Evolutionary conservation across 352 stramenopile genomes (phyloP).

Genomic region (Phytophthora litchii): DNA sequence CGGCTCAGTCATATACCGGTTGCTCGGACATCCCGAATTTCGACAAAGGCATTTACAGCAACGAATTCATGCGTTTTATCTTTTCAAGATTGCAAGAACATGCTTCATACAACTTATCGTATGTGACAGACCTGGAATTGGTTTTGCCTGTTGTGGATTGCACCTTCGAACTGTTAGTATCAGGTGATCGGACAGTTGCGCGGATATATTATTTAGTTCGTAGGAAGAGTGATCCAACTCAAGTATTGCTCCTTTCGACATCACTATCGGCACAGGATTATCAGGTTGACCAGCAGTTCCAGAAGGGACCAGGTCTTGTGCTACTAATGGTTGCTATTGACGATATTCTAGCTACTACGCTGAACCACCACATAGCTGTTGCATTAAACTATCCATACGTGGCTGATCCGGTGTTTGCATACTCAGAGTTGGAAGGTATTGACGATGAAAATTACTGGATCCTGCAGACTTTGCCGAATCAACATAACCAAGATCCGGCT

Average conservation of each 20-base stretch:
- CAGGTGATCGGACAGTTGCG: slow-evolving; percentile 15
- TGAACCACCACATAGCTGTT: slow-evolving; percentile 33
- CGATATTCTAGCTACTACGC: slow-evolving; percentile 12
- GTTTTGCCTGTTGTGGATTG: slow-evolving; percentile 50
- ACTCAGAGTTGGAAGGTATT: slow-evolving; percentile 19
- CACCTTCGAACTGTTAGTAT: slow-evolving; percentile 21
- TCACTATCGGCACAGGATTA: slow-evolving; percentile 40
- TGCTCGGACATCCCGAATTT: slow-evolving; percentile 23
- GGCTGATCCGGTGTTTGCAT: slow-evolving; percentile 18
- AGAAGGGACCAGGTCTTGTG: slow-evolving; percentile 21
- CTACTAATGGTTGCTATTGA: slow-evolving; percentile 29
- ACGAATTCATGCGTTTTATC: slow-evolving; percentile 34
- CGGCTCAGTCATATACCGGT: slow-evolving; percentile 14
- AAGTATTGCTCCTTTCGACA: slow-evolving; percentile 32
- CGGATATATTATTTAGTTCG: slow-evolving; percentile 39
- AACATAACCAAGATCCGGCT: slow-evolving; percentile 16
- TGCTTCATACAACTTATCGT: slow-evolving; percentile 31
- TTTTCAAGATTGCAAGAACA: slow-evolving; percentile 25
- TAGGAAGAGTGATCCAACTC: slow-evolving; percentile 9
- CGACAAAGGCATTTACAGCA: slow-evolving; percentile 28
- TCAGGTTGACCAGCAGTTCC: slow-evolving; percentile 16
- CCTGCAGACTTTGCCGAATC: slow-evolving; percentile 21
- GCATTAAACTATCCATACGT: slow-evolving; percentile 39
- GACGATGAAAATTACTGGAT: slow-evolving; percentile 29
- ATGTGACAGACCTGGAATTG: slow-evolving; percentile 36